Base-by-base conservation (phyloP, 805 yeast genomes). In the Wickerhamomyces chaumierensis region DNA sequence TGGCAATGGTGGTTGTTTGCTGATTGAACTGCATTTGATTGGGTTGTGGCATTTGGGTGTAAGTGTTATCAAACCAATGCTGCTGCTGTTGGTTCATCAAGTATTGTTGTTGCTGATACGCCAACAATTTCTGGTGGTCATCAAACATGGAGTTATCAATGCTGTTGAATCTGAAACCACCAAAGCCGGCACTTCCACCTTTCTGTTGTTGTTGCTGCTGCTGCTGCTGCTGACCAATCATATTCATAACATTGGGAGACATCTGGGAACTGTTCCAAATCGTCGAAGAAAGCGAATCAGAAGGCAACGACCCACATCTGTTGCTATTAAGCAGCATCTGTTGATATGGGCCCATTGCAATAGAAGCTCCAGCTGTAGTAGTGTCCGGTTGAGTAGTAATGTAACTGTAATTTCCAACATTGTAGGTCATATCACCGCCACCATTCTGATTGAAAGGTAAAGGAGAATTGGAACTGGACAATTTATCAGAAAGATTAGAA, bases 1-100 rank as follows among this genome's bases (percentile, higher is more conserved):
- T 33, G 16, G 37, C 36, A 38, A 35, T 35, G 16, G 40, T 39
- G 14, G 38, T 39, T 15, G 38, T 39, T 12, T n/a, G n/a, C n/a
- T n/a, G n/a, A n/a, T n/a, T n/a, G n/a, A n/a, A n/a, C n/a, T n/a
- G n/a, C n/a, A n/a, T n/a, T n/a, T n/a, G n/a, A n/a, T n/a, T n/a
- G n/a, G n/a, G n/a, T n/a, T n/a, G n/a, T n/a, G n/a, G n/a, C n/a
- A n/a, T n/a, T n/a, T n/a, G n/a, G n/a, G n/a, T n/a, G n/a, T n/a
- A n/a, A n/a, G n/a, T n/a, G n/a, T n/a, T n/a, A n/a, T n/a, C n/a
- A n/a, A n/a, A n/a, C n/a, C n/a, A n/a, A n/a, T 23, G 42, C 31
- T 21, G 39, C 33, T 37, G 43, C 36, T 38, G 36, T 19, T n/a
- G 29, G 5, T 25, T 9, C 29, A 25, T 25, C 9, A 25, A 11